Evolutionary conservation across 1,139 yeast genomes (phyloP), one percentile per base, ranked within the genome.

Genomic region (Sugiyamaella sp.): DNA sequence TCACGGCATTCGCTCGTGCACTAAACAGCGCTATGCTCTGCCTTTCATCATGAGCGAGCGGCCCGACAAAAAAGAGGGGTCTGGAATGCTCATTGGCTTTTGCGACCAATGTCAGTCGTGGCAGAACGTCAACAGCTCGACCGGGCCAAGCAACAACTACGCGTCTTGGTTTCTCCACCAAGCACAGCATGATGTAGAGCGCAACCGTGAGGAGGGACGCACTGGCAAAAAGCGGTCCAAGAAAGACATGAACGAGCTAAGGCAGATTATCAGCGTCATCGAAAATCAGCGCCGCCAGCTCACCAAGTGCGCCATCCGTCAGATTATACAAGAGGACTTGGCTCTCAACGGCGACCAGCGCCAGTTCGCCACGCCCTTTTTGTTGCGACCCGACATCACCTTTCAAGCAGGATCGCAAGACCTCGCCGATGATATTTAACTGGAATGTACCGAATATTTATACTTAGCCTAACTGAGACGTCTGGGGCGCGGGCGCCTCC

Each of bases 21-120:
- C 64, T 9, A 57, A 55, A 42, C 61, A 60, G 55, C 53, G 58
- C 39, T 61, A 57, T 37, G 51, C 57, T 1, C 50, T 61, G 35
- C 64, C 64, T 2, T 60, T 53, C 37, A 51, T 61, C 14, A 52
- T 60, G 52, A 48, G 60, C 14, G 59, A 56, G 33, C 29, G 62
- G 14, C 62, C 63, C 1, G 62, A 58, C 32, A 58, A 58, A 22
- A 48, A 51, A 37, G 52, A 52, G 32, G 53, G 42, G 10, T 52
- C 57, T 1, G 58, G 60, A 1, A 49, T 49, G 33, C 52, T 52
- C 40, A 57, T 61, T 46, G 64, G 62, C 1, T 61, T 52, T 51
- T 61, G 64, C 42, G 64, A 61, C 46, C 55, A 56, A 17, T 61
- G 64, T 44, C 64, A 58, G 43, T 53, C 62, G 14, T 61, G 64